A percentile compares a stretch with the other conserved stretches of the same genome.
Evolutionary conservation across 495 filamentous ascomycete species (phyloP).

Genomic region (Xylaria acuta): DNA sequence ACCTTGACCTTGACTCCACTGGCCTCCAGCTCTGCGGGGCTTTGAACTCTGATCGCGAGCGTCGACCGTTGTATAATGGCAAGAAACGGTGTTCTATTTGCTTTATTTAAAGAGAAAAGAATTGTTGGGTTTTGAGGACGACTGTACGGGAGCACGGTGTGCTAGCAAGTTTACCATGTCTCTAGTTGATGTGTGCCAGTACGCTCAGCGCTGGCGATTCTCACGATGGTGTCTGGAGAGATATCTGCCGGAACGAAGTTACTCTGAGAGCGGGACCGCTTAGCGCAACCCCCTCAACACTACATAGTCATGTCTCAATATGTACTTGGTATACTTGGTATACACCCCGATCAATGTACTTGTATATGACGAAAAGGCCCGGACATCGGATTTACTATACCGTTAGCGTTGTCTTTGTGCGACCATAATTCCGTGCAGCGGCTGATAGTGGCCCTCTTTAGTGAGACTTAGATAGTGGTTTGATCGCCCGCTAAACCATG

Average conservation of each 20-base stretch:
- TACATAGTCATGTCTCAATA: not conserved
- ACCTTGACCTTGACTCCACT: slow-evolving; percentile 1
- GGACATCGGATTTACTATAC: not conserved
- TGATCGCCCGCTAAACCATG: not conserved
- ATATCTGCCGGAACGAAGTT: not conserved
- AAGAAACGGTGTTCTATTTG: not conserved
- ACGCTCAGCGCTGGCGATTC: not conserved
- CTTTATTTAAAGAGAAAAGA: not conserved
- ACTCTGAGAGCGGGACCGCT: not conserved
- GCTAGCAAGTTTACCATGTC: not conserved
- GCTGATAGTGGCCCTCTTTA: slow-evolving; percentile 1
- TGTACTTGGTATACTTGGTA: no score
- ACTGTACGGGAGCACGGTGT: not conserved
- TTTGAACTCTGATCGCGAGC: not conserved
- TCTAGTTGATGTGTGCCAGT: not conserved
- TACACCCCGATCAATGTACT: not conserved
- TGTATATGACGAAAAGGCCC: not conserved
- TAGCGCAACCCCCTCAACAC: not conserved
- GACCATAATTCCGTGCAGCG: not conserved
- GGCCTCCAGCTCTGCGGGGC: not conserved
- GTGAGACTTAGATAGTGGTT: not conserved
- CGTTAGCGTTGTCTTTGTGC: not conserved
- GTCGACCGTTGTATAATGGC: not conserved
- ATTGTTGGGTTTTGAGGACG: no score
- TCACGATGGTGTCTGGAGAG: not conserved